Evolutionary conservation across 2,329 filamentous ascomycete genomes (phyloP).

Genomic region (Ascochyta rabiei): DNA sequence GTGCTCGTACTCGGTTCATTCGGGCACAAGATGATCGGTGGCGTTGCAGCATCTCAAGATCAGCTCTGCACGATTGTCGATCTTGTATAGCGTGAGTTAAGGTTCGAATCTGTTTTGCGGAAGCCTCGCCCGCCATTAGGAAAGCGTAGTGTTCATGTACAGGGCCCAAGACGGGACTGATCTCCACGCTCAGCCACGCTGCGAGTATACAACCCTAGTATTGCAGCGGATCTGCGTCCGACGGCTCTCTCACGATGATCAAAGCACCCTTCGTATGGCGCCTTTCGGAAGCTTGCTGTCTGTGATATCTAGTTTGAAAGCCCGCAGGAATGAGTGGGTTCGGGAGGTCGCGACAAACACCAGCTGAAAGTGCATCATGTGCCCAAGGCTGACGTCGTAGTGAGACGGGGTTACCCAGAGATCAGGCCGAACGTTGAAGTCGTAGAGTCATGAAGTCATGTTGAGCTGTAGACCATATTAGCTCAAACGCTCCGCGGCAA

Average conservation of each 20-base stretch:
- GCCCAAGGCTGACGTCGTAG: not conserved
- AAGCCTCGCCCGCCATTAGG: slow-evolving; percentile 10
- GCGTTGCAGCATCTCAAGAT: slow-evolving; percentile 2
- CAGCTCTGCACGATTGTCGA: slow-evolving; percentile 3
- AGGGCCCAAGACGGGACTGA: not conserved
- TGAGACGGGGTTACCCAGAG: not conserved
- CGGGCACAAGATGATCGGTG: slow-evolving; percentile 2
- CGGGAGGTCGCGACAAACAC: not conserved
- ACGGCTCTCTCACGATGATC: not conserved
- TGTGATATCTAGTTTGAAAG: not conserved
- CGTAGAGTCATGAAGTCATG: slow-evolving; percentile 11
- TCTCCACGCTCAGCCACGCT: slow-evolving; percentile 5
- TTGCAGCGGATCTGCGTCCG: slow-evolving; percentile 1
- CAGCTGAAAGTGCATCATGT: not conserved
- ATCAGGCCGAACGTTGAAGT: too few relatives aligned
- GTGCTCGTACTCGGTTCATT: not conserved
- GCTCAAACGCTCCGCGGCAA: not conserved
- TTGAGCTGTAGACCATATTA: not conserved
- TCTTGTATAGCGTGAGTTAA: slow-evolving; percentile 16
- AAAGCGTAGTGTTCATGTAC: slow-evolving; percentile 10
- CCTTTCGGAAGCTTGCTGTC: not conserved
- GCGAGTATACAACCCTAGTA: not conserved
- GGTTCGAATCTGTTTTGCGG: not conserved
- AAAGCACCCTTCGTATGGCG: not conserved
- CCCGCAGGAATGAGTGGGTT: not conserved